Evolutionary conservation across 192 early-diverging fungal genomes (phyloP).

Genomic region (Chytriomyces sp.): DNA sequence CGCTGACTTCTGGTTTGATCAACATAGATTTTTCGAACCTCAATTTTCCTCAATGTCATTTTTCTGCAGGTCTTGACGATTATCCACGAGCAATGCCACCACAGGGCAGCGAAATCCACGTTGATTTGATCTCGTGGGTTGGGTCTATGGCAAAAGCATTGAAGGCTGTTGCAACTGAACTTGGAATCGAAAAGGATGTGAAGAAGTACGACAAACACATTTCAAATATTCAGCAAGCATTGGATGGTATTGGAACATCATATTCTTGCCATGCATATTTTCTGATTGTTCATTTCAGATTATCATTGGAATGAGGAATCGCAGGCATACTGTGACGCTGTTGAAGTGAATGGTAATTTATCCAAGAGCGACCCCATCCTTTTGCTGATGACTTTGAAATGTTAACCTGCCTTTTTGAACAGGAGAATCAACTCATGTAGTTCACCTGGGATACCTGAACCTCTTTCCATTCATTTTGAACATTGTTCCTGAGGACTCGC

Average conservation of each 20-base stretch:
- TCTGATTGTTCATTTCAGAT: constrained; percentile 38
- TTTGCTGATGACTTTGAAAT: not conserved
- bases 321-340: constrained; percentile 70
- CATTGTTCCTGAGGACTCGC: constrained; percentile 69
- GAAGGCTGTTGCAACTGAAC: constrained; percentile 59
- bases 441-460: constrained; percentile 77
- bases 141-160: constrained; percentile 63
- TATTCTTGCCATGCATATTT: not conserved
- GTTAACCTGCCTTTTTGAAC: not conserved
- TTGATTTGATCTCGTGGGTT: constrained; percentile 83
- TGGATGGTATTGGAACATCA: constrained; percentile 52
- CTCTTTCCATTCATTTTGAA: constrained; percentile 83
- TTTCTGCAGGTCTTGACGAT: constrained; percentile 77
- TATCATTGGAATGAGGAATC: constrained; percentile 74
- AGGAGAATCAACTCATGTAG: constrained; percentile 54
- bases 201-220: constrained; percentile 60
- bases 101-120: constrained; percentile 75
- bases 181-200: constrained; percentile 64
- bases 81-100: constrained; percentile 84
- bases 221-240: constrained; percentile 54
- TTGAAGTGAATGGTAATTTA: constrained; percentile 55
- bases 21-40: not conserved
- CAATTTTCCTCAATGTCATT: not conserved
- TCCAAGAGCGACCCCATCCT: not conserved
- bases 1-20: constrained; percentile 75